Base-by-base conservation (phyloP, 495 filamentous ascomycete genomes). In the Apiosordaria backusii region DNA sequence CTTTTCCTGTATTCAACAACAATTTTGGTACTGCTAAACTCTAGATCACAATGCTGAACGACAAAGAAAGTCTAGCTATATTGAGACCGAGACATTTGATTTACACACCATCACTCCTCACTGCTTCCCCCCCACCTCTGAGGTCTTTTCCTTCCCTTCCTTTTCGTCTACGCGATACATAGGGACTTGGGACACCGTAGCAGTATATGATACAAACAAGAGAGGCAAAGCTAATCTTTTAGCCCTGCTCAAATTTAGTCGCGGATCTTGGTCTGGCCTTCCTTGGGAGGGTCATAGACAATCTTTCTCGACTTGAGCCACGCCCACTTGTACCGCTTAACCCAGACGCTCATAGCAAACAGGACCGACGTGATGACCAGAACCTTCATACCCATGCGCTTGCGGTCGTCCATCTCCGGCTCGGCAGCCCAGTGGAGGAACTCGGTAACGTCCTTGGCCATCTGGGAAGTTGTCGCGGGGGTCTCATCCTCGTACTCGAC, bases 361-460 rank as follows among this genome's bases (percentile, higher is more conserved):
- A 99, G 83, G 67, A 90, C 88, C 58, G 88, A 82, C 16, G 89
- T 87, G 62, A 97, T 84, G 55, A 88, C 85, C 67, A 99, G 70
- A 45, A 93, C 90, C 87, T 98, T 97, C 86, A 93, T 85, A 75
- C 96, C 96, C 96, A 99, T 99, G 85, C 92, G 94, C 88, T 99
- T 99, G 75, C 96, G 87, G 73, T 95, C 85, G 71, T 99, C 96
- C 92, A 96, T 96, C 86, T 99, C 96, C 57, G 96, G 96, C 84
- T 99, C 96, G 65, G 96, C 92, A 27, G 96, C 82, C 94, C 94
- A 99, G 87, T 99, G 97, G 74, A 99, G 86, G 84, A 99, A 99
- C 83, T 99, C 93, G 50, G 88, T 86, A 62, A 98, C 96, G 75
- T 99, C 96, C 88, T 99, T 99, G 72, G 96, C 96, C 96, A 99